Evolutionary conservation across 306 rosid species (phyloP), one percentile per base, ranked within the genome.

Genomic region (Cyamopsis tetragonoloba): DNA sequence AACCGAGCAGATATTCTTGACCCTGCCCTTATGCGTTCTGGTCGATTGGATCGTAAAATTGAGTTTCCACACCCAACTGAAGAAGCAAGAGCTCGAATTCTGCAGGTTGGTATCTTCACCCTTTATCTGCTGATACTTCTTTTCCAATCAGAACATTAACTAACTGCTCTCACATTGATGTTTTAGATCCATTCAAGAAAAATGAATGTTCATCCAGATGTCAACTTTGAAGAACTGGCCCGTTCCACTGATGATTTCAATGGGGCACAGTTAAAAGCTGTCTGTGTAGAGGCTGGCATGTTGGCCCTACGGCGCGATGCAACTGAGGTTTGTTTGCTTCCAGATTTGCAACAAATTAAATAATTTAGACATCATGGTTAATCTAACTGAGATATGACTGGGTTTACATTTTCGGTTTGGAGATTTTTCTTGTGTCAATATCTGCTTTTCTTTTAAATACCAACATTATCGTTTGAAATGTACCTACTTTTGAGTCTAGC

Each of bases 1-100:
- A 95, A 95, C 73, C 97, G 99, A 41, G 97, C 97, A 30, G 99
- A 95, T 80, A 86, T 90, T 74, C 90, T 95, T 8, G 99, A 95
- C 66, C 99, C 97, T 31, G 99, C 99, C 26, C 95, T 95, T 26
- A 75, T 95, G 97, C 99, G 99, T 77, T 95, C 99, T 83, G 99
- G 99, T 72, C 72, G 99, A 30, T 77, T 95, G 75, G 99, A 95
- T 83, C 96, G 99, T 48, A 95, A 95, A 76, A 90, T 95, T 53
- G 99, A 95, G 80, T 88, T 95, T 79, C 99, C 99, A 6, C 96
- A 95, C 72, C 99, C 99, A 13, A 95, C 78, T 49, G 99, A 95
- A 82, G 97, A 95, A 66, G 99, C 97, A 26, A 86, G 98, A 70
- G 97, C 96, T 51, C 81, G 96, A 28, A 93, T 93, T 78, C 69